These are phyloP conservation scores for Microbotryum saponariae DNA, from an alignment of 1,284 basidiomycete genomes.

Conservation along the genomic window DNA sequence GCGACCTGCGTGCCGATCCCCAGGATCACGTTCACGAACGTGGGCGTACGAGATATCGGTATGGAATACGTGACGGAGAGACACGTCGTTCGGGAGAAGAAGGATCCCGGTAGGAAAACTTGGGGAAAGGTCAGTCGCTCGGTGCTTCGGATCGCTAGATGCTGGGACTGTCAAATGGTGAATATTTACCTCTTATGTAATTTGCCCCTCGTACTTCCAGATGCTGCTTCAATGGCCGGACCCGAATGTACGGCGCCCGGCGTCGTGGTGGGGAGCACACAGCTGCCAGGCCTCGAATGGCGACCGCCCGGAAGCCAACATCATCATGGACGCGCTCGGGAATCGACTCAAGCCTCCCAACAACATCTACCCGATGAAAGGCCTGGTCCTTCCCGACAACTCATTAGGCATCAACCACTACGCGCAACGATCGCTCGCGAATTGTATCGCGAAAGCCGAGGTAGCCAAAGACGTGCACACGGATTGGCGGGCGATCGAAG, in stretches of 20 bases:
- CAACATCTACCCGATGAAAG: slow-evolving; percentile 17
- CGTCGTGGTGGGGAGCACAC: slow-evolving; percentile 7
- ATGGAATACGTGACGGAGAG: slow-evolving; percentile 6
- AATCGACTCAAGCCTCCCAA: background rate
- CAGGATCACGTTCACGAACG: slow-evolving; percentile 22
- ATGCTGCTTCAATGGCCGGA: background rate
- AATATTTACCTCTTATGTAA: no score
- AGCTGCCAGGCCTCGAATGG: slow-evolving; percentile 14
- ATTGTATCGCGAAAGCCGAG: slow-evolving; percentile 21
- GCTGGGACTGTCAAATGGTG: no score
- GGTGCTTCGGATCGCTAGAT: no score
- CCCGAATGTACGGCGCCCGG: no score
- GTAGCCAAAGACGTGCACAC: slow-evolving; percentile 12
- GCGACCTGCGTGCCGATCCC: slow-evolving; percentile 24
- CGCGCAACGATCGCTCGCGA: slow-evolving; percentile 18
- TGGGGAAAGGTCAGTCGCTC: slow-evolving; percentile 20
- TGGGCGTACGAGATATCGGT: slow-evolving; percentile 11
- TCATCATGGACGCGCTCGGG: slow-evolving; percentile 14
- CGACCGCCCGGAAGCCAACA: slow-evolving; percentile 1
- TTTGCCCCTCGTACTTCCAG: slow-evolving; percentile 8
- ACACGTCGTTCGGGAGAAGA: slow-evolving; percentile 11
- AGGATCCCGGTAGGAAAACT: slow-evolving; percentile 5
- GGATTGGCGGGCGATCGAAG: slow-evolving; percentile 26
- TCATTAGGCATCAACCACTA: slow-evolving; percentile 3
- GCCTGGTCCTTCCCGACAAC: slow-evolving; percentile 1